Evolutionary conservation across 2,329 filamentous ascomycete species (phyloP), one percentile per base, ranked within the genome.

Genomic region (Raffaelea ambrosiae): DNA sequence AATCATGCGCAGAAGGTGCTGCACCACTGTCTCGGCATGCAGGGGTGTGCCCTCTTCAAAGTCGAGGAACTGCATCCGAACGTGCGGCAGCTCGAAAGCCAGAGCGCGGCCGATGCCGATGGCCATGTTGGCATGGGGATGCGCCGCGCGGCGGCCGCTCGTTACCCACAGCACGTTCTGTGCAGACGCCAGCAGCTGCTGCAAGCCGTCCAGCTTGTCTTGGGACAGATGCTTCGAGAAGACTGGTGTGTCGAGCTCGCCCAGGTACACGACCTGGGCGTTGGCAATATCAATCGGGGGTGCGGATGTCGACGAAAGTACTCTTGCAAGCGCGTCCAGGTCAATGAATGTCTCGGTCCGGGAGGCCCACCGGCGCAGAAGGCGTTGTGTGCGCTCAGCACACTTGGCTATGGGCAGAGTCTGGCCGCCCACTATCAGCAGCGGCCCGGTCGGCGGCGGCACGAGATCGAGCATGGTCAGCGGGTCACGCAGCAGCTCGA

Each of bases 161-260:
- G 54, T 59, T 11, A 61, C 51, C 58, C 58, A 61, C 11, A 61
- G 45, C n/a, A 59, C 45, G 26, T 29, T 29, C 26, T 29, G 26
- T 29, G 26, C 26, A 29, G 20, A 49, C 52, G 11, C 44, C 43
- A 8, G 29, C 7, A 29, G 26, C 13, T 29, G 7, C 13, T 29
- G 26, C 26, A 29, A 13, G 13, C 26, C 13, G 7, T 29, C 26
- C 13, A 29, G 26, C 13, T 29, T 29, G 7, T 29, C 7, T 29
- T 29, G 26, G 7, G 26, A 29, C 26, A 29, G 26, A 7, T 7
- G 26, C 26, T 29, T 29, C 7, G 26, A 29, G 26, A 29, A 29
- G 13, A 29, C 26, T 29, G 26, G 26, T 13, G 26, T 29, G 45
- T 61, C 61, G 9, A 62, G 53, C 8, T 62, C 59, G 5, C 50